Percentiles rank a stretch among this genome's conserved stretches.
phyloP scores from a whole-genome alignment of 345 rosid species.

The sweet orange (Citrus sinensis) region DNA sequence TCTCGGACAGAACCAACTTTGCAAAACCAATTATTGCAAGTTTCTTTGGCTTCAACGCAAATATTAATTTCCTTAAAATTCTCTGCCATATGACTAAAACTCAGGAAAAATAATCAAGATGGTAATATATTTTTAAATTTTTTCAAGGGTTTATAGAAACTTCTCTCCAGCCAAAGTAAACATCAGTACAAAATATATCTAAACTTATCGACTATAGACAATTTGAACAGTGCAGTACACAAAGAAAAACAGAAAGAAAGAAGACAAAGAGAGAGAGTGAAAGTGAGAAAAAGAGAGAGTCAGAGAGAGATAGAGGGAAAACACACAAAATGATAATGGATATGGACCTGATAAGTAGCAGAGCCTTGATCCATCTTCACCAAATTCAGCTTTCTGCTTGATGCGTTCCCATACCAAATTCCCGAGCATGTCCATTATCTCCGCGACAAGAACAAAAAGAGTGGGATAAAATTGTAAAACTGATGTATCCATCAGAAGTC shows the following conservation, averaged over 20 bases:
- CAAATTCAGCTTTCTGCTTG: conserved; percentile 71
- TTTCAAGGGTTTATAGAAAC: background rate
- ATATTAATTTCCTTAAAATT: conserved; percentile 63
- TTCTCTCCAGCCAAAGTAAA: background rate
- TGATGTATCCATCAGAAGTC: conserved; percentile 90
- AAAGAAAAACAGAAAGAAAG: background rate
- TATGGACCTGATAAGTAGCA: conserved; percentile 56
- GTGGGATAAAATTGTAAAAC: conserved; percentile 90
- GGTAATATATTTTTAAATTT: background rate
- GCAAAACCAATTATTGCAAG: conserved; percentile 89
- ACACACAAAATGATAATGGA: background rate
- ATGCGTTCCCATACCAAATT: conserved; percentile 92
- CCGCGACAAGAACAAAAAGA: conserved; percentile 76
- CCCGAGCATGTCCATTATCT: conserved; percentile 85
- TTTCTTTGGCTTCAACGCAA: conserved; percentile 76
- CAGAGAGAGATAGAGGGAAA: background rate
- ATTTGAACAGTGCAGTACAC: background rate
- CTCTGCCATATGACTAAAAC: conserved; percentile 41
- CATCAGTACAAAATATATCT: background rate
- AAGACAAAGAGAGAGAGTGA: background rate
- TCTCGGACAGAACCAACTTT: conserved; percentile 81
- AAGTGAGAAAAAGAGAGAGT: background rate
- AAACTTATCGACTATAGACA: background rate
- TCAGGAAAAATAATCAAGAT: conserved; percentile 15
- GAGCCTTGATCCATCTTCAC: conserved; percentile 54